These are phyloP conservation scores for Fusarium beomiforme DNA, from an alignment of 2,329 filamentous ascomycete species.

Conservation along the genomic window DNA sequence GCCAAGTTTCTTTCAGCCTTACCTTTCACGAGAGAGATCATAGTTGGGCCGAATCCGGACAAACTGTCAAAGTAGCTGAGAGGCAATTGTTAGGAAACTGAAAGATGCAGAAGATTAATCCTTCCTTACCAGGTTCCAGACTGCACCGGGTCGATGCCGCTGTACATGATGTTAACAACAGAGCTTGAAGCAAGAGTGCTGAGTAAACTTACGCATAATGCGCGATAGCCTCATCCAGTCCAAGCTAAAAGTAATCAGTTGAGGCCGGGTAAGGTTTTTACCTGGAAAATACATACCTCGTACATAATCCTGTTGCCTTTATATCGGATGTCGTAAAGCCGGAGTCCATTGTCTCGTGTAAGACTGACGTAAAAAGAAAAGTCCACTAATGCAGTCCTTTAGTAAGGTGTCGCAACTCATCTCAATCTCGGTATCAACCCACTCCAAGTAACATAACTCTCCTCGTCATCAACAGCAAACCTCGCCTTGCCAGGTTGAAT, in stretches of 20 bases:
- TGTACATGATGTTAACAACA: rapidly evolving
- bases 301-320: conserved; percentile 1
- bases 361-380: neutral
- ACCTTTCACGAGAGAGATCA: conserved; percentile 7
- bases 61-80: conserved; percentile 5
- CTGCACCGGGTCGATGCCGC: neutral
- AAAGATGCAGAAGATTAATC: rapidly evolving
- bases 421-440: rapidly evolving
- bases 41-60: neutral
- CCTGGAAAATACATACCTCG: neutral
- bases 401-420: rapidly evolving
- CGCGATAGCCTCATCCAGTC: neutral
- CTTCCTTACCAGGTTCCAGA: neutral
- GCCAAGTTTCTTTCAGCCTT: rapidly evolving
- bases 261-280: rapidly evolving
- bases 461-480: neutral
- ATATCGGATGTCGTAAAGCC: neutral
- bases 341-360: neutral
- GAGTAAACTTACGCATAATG: neutral
- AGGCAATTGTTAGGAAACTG: rapidly evolving
- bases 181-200: rapidly evolving
- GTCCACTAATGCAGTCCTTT: neutral
- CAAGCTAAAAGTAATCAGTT: neutral
- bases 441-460: conserved; percentile 9
- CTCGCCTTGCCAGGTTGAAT: neutral